Percentiles rank a stretch among this genome's conserved stretches.
Conservation (phyloP, 1,139 yeast species). For the Hyphopichia wangnamkhiaoensis region DNA sequence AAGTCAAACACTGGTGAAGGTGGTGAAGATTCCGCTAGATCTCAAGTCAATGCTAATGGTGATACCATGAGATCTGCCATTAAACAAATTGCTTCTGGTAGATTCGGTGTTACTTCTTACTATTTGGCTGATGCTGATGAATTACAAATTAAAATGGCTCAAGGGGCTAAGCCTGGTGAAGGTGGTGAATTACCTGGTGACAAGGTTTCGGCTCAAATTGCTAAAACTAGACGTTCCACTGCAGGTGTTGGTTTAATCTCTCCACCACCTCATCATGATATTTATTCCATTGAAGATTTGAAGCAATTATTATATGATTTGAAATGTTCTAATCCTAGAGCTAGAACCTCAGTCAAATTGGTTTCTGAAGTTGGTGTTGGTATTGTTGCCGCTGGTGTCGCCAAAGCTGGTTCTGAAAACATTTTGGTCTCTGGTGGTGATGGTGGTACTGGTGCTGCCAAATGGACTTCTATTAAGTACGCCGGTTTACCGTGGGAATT, state of each 20-base stretch:
- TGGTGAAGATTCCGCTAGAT: slow-evolving; percentile 96
- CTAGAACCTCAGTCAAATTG: slow-evolving; percentile 92
- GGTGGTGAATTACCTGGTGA: slow-evolving; percentile 99
- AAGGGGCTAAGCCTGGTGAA: slow-evolving; percentile 99
- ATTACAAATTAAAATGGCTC: slow-evolving; percentile 97
- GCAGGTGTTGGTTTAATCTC: slow-evolving; percentile 96
- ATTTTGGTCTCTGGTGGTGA: slow-evolving; percentile 95
- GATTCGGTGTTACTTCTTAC: slow-evolving; percentile 96
- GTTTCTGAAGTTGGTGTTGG: slow-evolving; percentile 99
- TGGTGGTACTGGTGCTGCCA: slow-evolving; percentile 99
- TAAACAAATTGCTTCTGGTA: slow-evolving; percentile 96
- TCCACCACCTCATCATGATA: slow-evolving; percentile 98
- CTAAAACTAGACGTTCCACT: slow-evolving; percentile 94
- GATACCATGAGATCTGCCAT: slow-evolving; percentile 98
- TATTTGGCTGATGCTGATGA: slow-evolving; percentile 96
- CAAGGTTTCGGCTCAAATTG: slow-evolving; percentile 86
- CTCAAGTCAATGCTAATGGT: slow-evolving; percentile 76
- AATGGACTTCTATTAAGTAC: slow-evolving; percentile 94
- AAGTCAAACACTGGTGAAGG: slow-evolving; percentile 99
- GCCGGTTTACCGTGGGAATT: slow-evolving; percentile 99
- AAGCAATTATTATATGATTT: slow-evolving; percentile 95
- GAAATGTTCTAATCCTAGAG: slow-evolving; percentile 96
- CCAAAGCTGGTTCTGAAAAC: slow-evolving; percentile 97
- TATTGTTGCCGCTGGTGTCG: slow-evolving; percentile 98
- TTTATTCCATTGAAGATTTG: slow-evolving; percentile 95